phyloP scores from a whole-genome alignment of 805 yeast genomes.

The Nakazawaea ernobii region DNA sequence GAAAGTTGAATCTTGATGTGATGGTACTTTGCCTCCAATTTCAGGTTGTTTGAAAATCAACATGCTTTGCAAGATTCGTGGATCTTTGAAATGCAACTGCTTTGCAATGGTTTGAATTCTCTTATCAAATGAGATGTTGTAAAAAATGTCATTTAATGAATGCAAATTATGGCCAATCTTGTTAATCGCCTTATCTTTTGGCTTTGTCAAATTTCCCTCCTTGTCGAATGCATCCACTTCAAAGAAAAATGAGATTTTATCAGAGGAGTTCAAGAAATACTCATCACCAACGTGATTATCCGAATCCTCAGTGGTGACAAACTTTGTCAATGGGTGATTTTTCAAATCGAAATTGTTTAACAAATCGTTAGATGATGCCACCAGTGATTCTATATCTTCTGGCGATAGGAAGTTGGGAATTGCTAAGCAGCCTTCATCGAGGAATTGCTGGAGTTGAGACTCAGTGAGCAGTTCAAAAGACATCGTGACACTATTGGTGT shows the following conservation, averaged over 20 bases:
- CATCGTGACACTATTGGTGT: background rate
- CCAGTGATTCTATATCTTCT: slow-evolving; percentile 33
- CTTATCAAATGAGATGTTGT: slow-evolving; percentile 42
- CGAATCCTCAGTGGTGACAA: slow-evolving; percentile 48
- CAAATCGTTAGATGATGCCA: slow-evolving; percentile 38
- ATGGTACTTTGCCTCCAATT: slow-evolving; percentile 67
- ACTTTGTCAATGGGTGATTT: slow-evolving; percentile 64
- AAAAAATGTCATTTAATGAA: slow-evolving; percentile 44
- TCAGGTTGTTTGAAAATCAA: slow-evolving; percentile 73
- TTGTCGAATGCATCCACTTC: slow-evolving; percentile 64
- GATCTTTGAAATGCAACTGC: slow-evolving; percentile 51
- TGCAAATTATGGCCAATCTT: slow-evolving; percentile 81
- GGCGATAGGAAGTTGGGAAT: slow-evolving; percentile 47
- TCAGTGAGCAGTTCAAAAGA: slow-evolving; percentile 25
- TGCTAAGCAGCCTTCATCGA: slow-evolving; percentile 56
- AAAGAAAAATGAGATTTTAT: slow-evolving; percentile 63
- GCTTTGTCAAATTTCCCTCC: slow-evolving; percentile 43
- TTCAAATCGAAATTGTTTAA: slow-evolving; percentile 43
- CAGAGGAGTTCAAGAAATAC: slow-evolving; percentile 64
- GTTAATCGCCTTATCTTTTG: slow-evolving; percentile 56
- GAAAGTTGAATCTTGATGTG: slow-evolving; percentile 73
- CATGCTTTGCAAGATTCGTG: slow-evolving; percentile 75
- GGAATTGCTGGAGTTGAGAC: slow-evolving; percentile 45
- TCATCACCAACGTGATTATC: slow-evolving; percentile 64
- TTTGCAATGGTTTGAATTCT: slow-evolving; percentile 46